A percentile compares a stretch with the other conserved stretches of the same genome.
These are phyloP conservation scores for Zasmidium citrigriseum DNA, from an alignment of 2,329 filamentous ascomycete genomes.

Conservation along the genomic window DNA sequence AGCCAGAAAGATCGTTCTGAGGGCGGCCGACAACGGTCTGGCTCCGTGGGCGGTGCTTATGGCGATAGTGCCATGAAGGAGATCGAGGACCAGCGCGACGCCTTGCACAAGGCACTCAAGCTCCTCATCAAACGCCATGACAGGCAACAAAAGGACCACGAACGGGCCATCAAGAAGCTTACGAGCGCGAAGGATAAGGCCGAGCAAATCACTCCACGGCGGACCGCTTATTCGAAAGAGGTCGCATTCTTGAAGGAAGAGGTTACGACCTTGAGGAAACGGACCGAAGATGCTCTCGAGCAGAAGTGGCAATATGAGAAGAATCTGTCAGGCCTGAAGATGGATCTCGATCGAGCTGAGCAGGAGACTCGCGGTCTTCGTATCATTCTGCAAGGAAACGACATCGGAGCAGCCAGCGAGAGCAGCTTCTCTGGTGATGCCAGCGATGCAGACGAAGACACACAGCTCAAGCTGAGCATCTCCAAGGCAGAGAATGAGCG, in stretches of 20 bases:
- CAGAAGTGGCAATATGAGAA: constrained; percentile 97
- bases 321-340: constrained; percentile 82
- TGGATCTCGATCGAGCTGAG: constrained; percentile 93
- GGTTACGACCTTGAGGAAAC: constrained; percentile 77
- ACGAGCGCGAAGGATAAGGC: constrained; percentile 78
- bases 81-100: constrained; percentile 89
- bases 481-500: constrained; percentile 70
- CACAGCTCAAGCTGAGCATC: constrained; percentile 64
- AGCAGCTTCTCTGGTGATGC: constrained; percentile 36
- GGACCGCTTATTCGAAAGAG: constrained; percentile 80
- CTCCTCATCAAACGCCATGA: constrained; percentile 83
- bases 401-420: constrained; percentile 70
- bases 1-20: constrained; percentile 32
- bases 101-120: constrained; percentile 83
- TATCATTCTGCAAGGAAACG: constrained; percentile 75
- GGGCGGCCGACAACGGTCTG: constrained; percentile 44
- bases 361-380: constrained; percentile 87
- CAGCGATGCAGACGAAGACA: constrained; percentile 29
- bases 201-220: constrained; percentile 65
- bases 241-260: constrained; percentile 78
- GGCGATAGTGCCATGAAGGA: constrained; percentile 66
- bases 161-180: constrained; percentile 75
- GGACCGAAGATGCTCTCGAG: constrained; percentile 90
- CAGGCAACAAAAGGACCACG: constrained; percentile 77
- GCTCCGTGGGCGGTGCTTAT: constrained; percentile 38